phyloP scores from a whole-genome alignment of 345 rosid genomes.

The Orychophragmus violaceus region DNA sequence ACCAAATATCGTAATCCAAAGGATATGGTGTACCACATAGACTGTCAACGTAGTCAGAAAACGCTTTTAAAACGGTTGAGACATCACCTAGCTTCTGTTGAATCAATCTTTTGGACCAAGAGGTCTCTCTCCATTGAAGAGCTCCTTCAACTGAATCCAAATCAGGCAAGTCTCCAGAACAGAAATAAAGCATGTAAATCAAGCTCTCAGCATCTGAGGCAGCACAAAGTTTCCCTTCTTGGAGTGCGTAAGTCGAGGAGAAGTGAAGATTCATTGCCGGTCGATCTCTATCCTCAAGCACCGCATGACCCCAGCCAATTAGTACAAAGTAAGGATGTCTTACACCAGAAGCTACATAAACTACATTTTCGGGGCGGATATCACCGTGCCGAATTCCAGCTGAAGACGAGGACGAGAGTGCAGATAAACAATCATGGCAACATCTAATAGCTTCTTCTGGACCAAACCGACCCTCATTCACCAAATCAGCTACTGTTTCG shows the following conservation, averaged over 20 bases:
- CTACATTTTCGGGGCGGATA: slow-evolving; percentile 76
- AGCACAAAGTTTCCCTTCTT: slow-evolving; percentile 93
- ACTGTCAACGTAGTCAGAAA: slow-evolving; percentile 98
- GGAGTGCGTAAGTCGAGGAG: slow-evolving; percentile 91
- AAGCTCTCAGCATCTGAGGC: slow-evolving; percentile 98
- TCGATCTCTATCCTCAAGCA: slow-evolving; percentile 92
- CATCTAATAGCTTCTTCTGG: slow-evolving; percentile 82
- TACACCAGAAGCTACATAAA: slow-evolving; percentile 53
- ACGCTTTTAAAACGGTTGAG: slow-evolving; percentile 86
- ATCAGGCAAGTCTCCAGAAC: slow-evolving; percentile 73
- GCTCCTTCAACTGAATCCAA: slow-evolving; percentile 95
- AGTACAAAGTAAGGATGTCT: slow-evolving; percentile 75
- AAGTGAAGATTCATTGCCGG: slow-evolving; percentile 97
- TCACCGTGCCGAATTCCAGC: slow-evolving; percentile 95
- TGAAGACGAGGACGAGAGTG: slow-evolving; percentile 65
- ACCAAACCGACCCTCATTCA: slow-evolving; percentile 58
- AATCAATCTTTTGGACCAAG: slow-evolving; percentile 90
- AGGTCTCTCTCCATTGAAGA: slow-evolving; percentile 88
- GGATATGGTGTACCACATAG: slow-evolving; percentile 98
- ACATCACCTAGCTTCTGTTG: slow-evolving; percentile 96
- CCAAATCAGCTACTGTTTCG: slow-evolving; percentile 78
- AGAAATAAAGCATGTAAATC: slow-evolving; percentile 84
- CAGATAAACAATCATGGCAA: slow-evolving; percentile 93
- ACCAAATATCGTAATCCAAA: slow-evolving; percentile 88
- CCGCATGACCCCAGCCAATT: slow-evolving; percentile 96